A percentile compares a stretch with the other conserved stretches of the same genome.
Evolutionary conservation across 2,329 filamentous ascomycete species (phyloP).

Genomic region (Mycosphaerella sp.): DNA sequence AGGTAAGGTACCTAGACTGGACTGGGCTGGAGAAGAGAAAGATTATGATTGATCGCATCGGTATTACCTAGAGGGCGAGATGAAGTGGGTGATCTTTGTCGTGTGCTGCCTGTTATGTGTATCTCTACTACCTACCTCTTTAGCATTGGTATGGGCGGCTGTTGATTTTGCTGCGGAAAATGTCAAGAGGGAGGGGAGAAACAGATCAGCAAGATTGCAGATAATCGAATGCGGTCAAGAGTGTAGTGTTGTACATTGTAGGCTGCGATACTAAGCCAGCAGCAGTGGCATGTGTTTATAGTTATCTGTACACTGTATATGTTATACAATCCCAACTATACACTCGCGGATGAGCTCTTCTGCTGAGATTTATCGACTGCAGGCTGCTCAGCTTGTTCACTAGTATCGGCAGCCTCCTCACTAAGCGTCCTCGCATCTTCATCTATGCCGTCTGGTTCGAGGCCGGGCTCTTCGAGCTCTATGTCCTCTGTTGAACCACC

Average conservation of each 20-base stretch:
- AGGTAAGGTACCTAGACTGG: too few species aligned
- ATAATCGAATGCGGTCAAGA: background rate
- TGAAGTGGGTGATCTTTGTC: too few species aligned
- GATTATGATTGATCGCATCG: too few species aligned
- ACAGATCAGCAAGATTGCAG: too few species aligned
- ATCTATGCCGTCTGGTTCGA: slow-evolving; percentile 9
- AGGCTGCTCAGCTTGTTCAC: background rate
- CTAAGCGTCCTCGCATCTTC: background rate
- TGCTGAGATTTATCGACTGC: background rate
- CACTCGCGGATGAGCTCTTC: background rate
- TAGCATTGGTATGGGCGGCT: too few species aligned
- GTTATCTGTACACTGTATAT: background rate
- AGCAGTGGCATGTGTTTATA: background rate
- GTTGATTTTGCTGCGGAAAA: too few species aligned
- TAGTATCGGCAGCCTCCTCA: background rate
- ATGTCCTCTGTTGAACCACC: slow-evolving; percentile 24
- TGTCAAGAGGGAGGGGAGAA: too few species aligned
- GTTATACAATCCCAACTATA: background rate
- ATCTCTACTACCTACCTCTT: too few species aligned
- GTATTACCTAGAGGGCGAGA: too few species aligned
- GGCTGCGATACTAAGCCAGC: too few species aligned
- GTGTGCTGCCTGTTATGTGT: too few species aligned
- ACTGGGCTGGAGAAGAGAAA: too few species aligned
- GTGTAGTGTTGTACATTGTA: background rate
- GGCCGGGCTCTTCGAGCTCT: slow-evolving; percentile 20